Conservation (phyloP, 2,329 filamentous ascomycete genomes). For the Byssothecium circinans region DNA sequence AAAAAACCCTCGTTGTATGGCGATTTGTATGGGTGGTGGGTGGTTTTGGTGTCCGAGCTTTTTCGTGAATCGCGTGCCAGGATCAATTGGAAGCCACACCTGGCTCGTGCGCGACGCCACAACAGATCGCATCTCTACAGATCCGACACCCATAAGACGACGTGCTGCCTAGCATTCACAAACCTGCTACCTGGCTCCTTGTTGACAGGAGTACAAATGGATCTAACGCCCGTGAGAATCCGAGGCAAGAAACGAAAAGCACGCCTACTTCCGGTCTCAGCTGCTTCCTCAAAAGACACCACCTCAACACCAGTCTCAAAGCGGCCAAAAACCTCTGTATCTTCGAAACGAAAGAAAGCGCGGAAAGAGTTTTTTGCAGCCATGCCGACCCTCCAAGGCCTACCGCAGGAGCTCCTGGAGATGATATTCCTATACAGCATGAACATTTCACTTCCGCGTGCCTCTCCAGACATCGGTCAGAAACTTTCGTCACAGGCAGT, state of each 20-base stretch:
- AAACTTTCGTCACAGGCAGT: slow-evolving; percentile 34
- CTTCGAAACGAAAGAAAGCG: slow-evolving; percentile 16
- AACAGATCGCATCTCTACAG: background rate
- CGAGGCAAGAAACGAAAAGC: slow-evolving; percentile 37
- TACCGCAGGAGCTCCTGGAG: slow-evolving; percentile 40
- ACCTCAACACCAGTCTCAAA: background rate
- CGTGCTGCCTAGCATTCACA: background rate
- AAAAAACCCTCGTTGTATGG: too few species aligned
- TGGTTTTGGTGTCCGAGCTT: too few species aligned
- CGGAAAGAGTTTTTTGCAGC: slow-evolving; percentile 16
- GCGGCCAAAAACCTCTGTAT: slow-evolving; percentile 9
- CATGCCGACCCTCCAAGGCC: slow-evolving; percentile 38
- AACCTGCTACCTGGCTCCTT: slow-evolving; percentile 30
- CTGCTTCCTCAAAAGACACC: slow-evolving; percentile 2
- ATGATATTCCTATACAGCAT: slow-evolving; percentile 41
- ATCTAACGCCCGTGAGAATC: slow-evolving; percentile 37
- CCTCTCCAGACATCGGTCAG: slow-evolving; percentile 33
- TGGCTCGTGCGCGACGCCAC: slow-evolving; percentile 24
- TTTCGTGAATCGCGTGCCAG: too few species aligned
- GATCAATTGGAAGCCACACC: slow-evolving; percentile 26
- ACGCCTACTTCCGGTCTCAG: slow-evolving; percentile 4
- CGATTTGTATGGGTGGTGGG: too few species aligned
- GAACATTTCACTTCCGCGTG: slow-evolving; percentile 38
- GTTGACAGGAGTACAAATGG: slow-evolving; percentile 25
- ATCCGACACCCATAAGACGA: background rate